Evolutionary conservation across 1,139 yeast genomes (phyloP), one percentile per base, ranked within the genome.

Genomic region (Casaregolazyma lundiana): DNA sequence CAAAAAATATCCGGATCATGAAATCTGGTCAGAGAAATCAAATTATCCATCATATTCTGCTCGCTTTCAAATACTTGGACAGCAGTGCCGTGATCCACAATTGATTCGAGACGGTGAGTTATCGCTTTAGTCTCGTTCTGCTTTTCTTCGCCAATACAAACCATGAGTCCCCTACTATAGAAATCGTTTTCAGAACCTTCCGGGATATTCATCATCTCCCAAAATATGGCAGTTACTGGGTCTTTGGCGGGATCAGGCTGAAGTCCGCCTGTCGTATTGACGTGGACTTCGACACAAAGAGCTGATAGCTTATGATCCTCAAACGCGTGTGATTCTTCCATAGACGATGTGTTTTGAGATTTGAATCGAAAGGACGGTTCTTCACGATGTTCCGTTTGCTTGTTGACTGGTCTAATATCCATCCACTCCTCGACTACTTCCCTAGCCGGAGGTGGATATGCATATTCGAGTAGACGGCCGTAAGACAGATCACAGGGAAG

Each of bases 1-100:
- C 88, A 74, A 6, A 94, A 61, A 35, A 92, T 78, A 62, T 92
- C 98, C 0, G 98, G 97, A 59, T 92, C 97, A 46, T 79, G 72
- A 2, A 68, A 55, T 21, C 79, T 73, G 0, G 87, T 80, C n/a
- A 84, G 51, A 1, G 73, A 69, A 0, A 81, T 65, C 6, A 90
- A 66, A 6, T 72, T 72, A 6, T 72, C 68, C 2, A 89, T 60
- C 77, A 85, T 70, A 4, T 71, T 77, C 2, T 65, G 51, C 58
- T 90, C 97, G 15, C 68, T 63, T 1, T 66, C 67, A 49, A 76
- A 78, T 1, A 53, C 49, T 29, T 52, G 53, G 5, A 53, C 46
- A n/a, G 41, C 41, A 18, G 40, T 40, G 9, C 42, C 35, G 2
- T 43, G 24, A 35, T 48, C 41, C 7, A 36, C 16, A n/a, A 48